A percentile compares a stretch with the other conserved stretches of the same genome.
Evolutionary conservation across 176 grass and related monocot genomes (phyloP).

Genomic region (Bothriochloa decipiens): DNA sequence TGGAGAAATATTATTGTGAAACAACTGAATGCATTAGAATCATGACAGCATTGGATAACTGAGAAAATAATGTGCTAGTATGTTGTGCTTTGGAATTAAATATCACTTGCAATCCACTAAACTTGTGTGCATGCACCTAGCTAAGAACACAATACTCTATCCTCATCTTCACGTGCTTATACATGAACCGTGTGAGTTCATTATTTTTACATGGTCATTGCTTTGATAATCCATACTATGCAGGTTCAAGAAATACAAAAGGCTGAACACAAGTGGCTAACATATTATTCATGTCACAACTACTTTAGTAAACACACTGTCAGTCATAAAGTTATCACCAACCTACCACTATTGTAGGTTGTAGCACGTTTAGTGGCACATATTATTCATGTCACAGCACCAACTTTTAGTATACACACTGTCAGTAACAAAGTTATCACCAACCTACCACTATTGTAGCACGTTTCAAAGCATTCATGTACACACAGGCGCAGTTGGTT

Average conservation of each 20-base stretch:
- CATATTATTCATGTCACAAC: not conserved
- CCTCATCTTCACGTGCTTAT: not conserved
- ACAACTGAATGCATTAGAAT: conserved; percentile 8
- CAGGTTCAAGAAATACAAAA: not conserved
- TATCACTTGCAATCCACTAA: not conserved
- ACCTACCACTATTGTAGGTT: not conserved
- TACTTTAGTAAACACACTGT: not conserved
- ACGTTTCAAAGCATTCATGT: too few relatives aligned
- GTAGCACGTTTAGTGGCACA: too few relatives aligned
- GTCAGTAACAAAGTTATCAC: not conserved
- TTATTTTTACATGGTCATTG: not conserved
- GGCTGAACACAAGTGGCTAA: not conserved
- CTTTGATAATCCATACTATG: not conserved
- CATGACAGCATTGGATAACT: not conserved
- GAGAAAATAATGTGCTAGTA: not conserved
- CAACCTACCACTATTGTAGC: not conserved
- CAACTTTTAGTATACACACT: not conserved
- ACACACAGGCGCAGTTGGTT: not conserved
- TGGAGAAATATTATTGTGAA: not conserved
- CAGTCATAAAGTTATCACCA: not conserved
- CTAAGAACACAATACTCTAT: not conserved
- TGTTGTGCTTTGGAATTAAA: not conserved
- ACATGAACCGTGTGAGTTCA: not conserved
- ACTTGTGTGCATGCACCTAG: not conserved
- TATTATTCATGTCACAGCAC: not conserved